A percentile compares a stretch with the other conserved stretches of the same genome.
Evolutionary conservation across 768 basidiomycete species (phyloP).

Genomic region (Tremella mesenterica): DNA sequence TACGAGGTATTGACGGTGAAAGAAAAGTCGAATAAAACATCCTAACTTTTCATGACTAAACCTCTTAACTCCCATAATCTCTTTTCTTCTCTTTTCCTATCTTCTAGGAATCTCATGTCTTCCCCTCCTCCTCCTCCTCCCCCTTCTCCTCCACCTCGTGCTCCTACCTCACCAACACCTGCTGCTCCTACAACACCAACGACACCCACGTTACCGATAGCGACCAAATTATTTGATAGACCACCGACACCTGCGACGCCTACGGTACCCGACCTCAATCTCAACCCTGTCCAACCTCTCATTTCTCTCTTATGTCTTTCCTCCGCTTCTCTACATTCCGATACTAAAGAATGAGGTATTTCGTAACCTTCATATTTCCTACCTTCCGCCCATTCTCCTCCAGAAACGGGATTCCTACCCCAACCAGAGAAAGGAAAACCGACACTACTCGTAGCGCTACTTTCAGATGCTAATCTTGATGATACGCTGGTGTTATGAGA

Average conservation of each 20-base stretch:
- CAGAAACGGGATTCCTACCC: neutral
- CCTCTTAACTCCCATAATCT: constrained; percentile 41
- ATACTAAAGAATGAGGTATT: constrained; percentile 64
- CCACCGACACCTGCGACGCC: too few species aligned
- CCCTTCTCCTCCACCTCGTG: constrained; percentile 6
- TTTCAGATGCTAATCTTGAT: constrained; percentile 35
- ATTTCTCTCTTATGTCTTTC: constrained; percentile 74
- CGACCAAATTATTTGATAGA: too few species aligned
- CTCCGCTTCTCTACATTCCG: constrained; percentile 66
- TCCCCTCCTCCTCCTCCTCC: constrained; percentile 15
- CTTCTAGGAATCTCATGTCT: neutral
- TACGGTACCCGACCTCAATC: too few species aligned
- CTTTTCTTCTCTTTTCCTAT: constrained; percentile 31
- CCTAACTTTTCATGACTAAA: constrained; percentile 30
- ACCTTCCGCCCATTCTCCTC: neutral
- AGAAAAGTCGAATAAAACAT: too few species aligned
- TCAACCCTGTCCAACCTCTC: constrained; percentile 58
- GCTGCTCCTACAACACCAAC: too few species aligned
- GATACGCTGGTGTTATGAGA: neutral
- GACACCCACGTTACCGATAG: too few species aligned
- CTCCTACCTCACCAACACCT: neutral
- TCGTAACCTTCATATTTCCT: neutral
- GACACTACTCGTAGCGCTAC: constrained; percentile 3
- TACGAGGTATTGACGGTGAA: too few species aligned
- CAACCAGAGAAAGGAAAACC: neutral